phyloP scores from a whole-genome alignment of 306 rosid genomes.

The Ammopiptanthus mongolicus region DNA sequence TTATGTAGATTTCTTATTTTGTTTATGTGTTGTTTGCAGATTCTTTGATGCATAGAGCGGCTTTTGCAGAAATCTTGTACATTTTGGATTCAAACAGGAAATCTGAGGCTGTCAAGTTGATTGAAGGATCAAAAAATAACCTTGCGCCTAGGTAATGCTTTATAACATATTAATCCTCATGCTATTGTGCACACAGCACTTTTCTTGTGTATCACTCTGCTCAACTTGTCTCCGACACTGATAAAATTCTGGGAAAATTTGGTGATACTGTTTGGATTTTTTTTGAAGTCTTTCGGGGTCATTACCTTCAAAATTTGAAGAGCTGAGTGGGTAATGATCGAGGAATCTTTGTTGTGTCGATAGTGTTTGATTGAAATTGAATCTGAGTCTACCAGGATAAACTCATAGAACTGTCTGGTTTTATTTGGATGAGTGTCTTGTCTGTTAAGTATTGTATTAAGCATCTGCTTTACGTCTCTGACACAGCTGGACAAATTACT shows the following conservation, averaged over 20 bases:
- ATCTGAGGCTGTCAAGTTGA: slow-evolving; percentile 65
- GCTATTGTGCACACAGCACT: background rate
- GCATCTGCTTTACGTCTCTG: background rate
- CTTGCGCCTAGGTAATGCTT: slow-evolving; percentile 49
- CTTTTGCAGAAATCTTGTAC: slow-evolving; percentile 71
- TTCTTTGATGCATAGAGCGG: slow-evolving; percentile 90
- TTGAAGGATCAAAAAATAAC: slow-evolving; percentile 70
- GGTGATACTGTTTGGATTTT: no score
- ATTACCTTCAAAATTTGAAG: no score
- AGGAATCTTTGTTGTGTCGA: no score
- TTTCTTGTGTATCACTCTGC: background rate
- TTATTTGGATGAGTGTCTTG: no score
- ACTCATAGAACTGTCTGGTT: no score
- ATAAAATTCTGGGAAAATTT: no score
- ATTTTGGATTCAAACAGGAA: slow-evolving; percentile 63
- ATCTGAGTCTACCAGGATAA: no score
- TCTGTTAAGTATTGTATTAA: background rate
- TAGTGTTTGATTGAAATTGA: no score
- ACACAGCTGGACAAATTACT: background rate
- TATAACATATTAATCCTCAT: background rate
- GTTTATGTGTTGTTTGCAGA: slow-evolving; percentile 48
- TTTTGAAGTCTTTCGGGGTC: no score
- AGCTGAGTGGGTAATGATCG: no score
- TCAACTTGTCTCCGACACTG: background rate
- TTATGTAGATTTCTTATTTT: background rate